Base-by-base conservation (phyloP, 2,329 filamentous ascomycete species). In the Pezicula neosporulosa region DNA sequence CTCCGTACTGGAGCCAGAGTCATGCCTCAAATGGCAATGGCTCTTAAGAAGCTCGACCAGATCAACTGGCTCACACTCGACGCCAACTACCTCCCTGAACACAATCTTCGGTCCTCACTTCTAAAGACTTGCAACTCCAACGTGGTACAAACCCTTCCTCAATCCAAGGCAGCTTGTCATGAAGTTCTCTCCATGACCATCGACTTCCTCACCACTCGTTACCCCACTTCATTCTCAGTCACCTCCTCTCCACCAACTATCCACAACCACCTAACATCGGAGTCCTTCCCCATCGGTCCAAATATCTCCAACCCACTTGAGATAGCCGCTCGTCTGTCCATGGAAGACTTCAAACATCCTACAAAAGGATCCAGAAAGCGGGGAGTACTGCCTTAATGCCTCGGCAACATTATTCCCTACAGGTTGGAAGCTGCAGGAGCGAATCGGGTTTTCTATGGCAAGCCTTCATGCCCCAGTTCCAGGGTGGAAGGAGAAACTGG, bases 261-360 rank as follows among this genome's bases (percentile, higher is more conserved):
- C 36, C 60, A 68, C 18, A 77, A 80, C 51, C 67, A 70, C 33
- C 63, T 74, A 44, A 76, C 72, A 0, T 63, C 65, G 12, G 75
- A 79, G 47, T 67, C 63, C 15, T 77, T 74, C 53, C 54, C 61
- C 0, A 63, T 77, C 33, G 66, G 67, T 1, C 62, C 59, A 3
- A 58, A 63, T 28, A 62, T 64, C 27, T 59, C 67, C 6, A 69
- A 74, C 44, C 74, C 77, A 1, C 62, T 80, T n/a, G 77, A 79
- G 52, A 64, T 74, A 13, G 74, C 73, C 9, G 76, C 76, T 0
- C 67, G 75, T 44, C 62, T 81, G 16, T 71, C 72, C 1, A 74
- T 74, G 71, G 77, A 80, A 59, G 77, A 81, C 53, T 70, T 80
- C 51, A 77, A 77, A 71, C 46, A 67, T 81, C 36, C 56, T 80